These are phyloP conservation scores for Pseudotsuga menziesii DNA, from an alignment of 75 land plant species.

Conservation along the genomic window DNA sequence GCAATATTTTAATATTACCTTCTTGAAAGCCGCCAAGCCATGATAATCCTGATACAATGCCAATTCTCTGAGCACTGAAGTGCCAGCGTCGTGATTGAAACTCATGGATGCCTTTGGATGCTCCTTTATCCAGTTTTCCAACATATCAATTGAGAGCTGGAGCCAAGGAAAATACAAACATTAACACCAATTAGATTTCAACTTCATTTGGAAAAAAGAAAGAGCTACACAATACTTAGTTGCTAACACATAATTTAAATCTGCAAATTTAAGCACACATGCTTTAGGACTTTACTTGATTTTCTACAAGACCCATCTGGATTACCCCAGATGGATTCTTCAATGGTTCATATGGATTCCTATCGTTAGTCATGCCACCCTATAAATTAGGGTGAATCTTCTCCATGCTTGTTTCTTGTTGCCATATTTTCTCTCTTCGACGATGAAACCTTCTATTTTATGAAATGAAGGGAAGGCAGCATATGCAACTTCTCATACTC, in stretches of 20 bases:
- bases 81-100: constrained; percentile 22
- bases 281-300: constrained; percentile 24
- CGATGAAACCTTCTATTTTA: no score
- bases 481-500: no score
- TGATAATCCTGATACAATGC: constrained; percentile 65
- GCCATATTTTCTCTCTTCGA: no score
- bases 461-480: no score
- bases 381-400: constrained; percentile 45
- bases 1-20: constrained; percentile 12
- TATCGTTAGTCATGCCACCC: constrained; percentile 52
- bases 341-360: constrained; percentile 43
- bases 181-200: not conserved
- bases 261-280: no score
- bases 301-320: constrained; percentile 63
- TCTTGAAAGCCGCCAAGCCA: constrained; percentile 44
- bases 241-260: no score
- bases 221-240: no score
- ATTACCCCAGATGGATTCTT: constrained; percentile 57
- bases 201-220: no score
- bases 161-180: not conserved
- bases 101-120: constrained; percentile 40
- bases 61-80: constrained; percentile 41
- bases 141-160: constrained; percentile 61
- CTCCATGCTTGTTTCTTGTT: constrained; percentile 25
- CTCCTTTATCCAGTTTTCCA: constrained; percentile 49